phyloP scores from a whole-genome alignment of 805 yeast genomes.

The Clavispora carvajalis region DNA sequence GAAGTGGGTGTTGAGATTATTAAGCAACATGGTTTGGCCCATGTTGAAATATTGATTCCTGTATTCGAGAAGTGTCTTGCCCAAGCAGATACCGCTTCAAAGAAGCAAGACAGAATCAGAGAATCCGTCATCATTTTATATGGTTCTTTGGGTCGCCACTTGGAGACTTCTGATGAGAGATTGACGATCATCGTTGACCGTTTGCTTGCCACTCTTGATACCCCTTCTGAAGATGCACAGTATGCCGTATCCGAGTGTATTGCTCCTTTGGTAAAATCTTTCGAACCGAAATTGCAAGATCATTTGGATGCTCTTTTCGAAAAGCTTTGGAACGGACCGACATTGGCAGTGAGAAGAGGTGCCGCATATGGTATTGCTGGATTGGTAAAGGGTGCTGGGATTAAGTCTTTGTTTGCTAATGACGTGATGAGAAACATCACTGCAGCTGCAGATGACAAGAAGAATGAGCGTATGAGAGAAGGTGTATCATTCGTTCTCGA shows the following conservation, averaged over 20 bases:
- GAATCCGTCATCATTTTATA: constrained; percentile 82
- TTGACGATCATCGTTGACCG: constrained; percentile 61
- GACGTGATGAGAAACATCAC: constrained; percentile 71
- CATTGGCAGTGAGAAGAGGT: constrained; percentile 65
- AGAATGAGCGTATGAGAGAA: constrained; percentile 67
- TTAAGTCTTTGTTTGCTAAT: constrained; percentile 65
- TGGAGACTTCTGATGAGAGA: constrained; percentile 61
- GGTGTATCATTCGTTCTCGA: constrained; percentile 86
- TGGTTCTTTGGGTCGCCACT: constrained; percentile 87
- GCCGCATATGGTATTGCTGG: constrained; percentile 98
- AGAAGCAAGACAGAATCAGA: constrained; percentile 55
- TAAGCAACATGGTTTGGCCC: constrained; percentile 54
- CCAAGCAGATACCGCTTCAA: constrained; percentile 42
- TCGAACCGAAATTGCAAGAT: constrained; percentile 44
- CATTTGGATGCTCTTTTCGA: constrained; percentile 57
- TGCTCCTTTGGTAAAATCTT: constrained; percentile 69
- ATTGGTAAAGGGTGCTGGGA: constrained; percentile 83
- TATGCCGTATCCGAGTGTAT: constrained; percentile 81
- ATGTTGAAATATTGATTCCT: constrained; percentile 72
- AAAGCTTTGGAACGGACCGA: constrained; percentile 49
- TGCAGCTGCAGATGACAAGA: constrained; percentile 86
- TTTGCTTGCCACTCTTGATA: constrained; percentile 67
- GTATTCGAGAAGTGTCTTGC: constrained; percentile 70
- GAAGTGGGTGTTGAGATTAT: constrained; percentile 83
- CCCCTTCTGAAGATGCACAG: constrained; percentile 89